A percentile compares a stretch with the other conserved stretches of the same genome.
Conservation (phyloP, 306 rosid species). For the Quercus alba region DNA sequence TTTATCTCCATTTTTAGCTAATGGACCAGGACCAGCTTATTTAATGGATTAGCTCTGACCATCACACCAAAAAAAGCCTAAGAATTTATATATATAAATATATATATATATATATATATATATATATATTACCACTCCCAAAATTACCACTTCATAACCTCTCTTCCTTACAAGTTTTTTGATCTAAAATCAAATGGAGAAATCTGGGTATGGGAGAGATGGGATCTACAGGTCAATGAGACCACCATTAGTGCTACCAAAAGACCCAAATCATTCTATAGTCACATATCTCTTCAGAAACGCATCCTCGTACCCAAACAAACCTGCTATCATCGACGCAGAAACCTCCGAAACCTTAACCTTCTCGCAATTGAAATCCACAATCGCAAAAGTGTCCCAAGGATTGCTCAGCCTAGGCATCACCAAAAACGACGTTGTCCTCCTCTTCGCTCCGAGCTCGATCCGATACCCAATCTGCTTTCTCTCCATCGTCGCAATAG, state of each 20-base stretch:
- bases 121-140: too few species aligned
- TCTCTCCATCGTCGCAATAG: slow-evolving; percentile 54
- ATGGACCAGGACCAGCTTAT: too few species aligned
- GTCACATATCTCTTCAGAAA: slow-evolving; percentile 59
- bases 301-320: slow-evolving; percentile 41
- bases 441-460: slow-evolving; percentile 73
- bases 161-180: too few species aligned
- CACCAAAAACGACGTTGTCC: slow-evolving; percentile 71
- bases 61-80: too few species aligned
- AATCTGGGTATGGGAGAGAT: slow-evolving; percentile 76
- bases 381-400: slow-evolving; percentile 45
- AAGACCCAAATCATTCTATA: slow-evolving; percentile 46
- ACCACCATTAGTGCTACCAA: slow-evolving; percentile 54
- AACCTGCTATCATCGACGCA: slow-evolving; percentile 65
- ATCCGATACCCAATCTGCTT: slow-evolving; percentile 54
- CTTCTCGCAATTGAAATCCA: slow-evolving; percentile 49
- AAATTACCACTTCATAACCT: too few species aligned
- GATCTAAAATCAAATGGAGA: slow-evolving; percentile 49
- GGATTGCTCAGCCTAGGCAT: slow-evolving; percentile 50
- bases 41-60: too few species aligned
- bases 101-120: too few species aligned
- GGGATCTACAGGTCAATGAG: slow-evolving; percentile 72
- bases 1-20: too few species aligned
- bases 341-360: slow-evolving; percentile 47
- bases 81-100: too few species aligned